These are phyloP conservation scores for Saksenaea oblongispora DNA, from an alignment of 371 early-diverging fungal genomes.

Conservation along the genomic window DNA sequence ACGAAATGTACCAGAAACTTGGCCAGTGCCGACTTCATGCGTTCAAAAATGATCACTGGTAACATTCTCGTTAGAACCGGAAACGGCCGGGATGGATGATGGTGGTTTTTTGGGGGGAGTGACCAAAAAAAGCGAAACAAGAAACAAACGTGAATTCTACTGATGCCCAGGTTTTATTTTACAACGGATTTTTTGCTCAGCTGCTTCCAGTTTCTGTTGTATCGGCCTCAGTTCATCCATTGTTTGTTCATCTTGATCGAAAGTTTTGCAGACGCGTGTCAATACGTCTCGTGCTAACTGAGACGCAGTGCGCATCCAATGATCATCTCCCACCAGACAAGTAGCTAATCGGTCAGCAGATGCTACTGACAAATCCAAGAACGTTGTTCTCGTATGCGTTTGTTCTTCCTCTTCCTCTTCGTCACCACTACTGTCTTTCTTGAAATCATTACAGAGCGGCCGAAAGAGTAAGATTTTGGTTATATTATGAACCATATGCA, in stretches of 20 bases:
- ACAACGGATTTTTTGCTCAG: background rate
- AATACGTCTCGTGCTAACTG: constrained; percentile 32
- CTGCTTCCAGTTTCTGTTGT: background rate
- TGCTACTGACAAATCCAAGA: constrained; percentile 40
- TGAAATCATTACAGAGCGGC: constrained; percentile 25
- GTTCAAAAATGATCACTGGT: too few species aligned
- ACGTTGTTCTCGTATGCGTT: constrained; percentile 43
- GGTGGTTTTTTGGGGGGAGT: too few species aligned
- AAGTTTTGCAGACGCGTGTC: constrained; percentile 22
- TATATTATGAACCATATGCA: constrained; percentile 40
- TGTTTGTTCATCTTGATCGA: constrained; percentile 41
- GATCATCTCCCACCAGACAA: constrained; percentile 19
- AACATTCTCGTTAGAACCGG: too few species aligned
- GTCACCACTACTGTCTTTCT: background rate
- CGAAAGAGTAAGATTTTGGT: constrained; percentile 40
- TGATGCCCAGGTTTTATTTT: background rate
- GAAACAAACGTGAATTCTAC: too few species aligned
- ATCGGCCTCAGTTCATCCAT: constrained; percentile 2
- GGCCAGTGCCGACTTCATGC: too few species aligned
- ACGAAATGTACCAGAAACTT: too few species aligned
- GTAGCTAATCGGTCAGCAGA: constrained; percentile 28
- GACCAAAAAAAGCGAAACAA: too few species aligned
- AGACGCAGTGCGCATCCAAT: constrained; percentile 22
- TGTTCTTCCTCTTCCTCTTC: constrained; percentile 24
- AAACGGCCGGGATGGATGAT: too few species aligned